phyloP scores from a whole-genome alignment of 805 yeast species.

The Monosporozyma aerobia region DNA sequence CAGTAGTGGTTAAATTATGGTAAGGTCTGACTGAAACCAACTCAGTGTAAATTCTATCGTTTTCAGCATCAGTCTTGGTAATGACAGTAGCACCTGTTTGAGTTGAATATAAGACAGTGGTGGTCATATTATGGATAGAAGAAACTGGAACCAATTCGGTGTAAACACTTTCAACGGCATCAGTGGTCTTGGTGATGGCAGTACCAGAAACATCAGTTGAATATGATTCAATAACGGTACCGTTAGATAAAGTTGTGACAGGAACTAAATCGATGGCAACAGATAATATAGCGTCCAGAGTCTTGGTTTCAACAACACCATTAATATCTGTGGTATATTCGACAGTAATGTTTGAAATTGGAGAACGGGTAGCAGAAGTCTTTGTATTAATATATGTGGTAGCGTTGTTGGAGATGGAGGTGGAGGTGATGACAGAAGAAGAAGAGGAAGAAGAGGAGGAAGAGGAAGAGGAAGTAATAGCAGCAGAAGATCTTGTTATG shows the following conservation, averaged over 20 bases:
- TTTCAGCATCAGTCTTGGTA: background rate
- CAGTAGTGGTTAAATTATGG: background rate
- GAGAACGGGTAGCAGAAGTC: conserved; percentile 2
- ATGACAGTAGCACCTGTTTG: background rate
- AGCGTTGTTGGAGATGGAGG: background rate
- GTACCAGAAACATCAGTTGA: background rate
- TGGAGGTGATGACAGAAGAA: background rate
- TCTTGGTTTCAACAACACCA: conserved; percentile 11
- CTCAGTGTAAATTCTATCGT: background rate
- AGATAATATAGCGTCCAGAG: conserved; percentile 13
- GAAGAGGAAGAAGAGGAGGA: background rate
- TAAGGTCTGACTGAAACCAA: background rate
- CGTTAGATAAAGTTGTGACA: conserved; percentile 2
- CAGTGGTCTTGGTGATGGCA: background rate
- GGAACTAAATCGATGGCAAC: conserved; percentile 23
- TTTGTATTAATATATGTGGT: background rate
- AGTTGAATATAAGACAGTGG: background rate
- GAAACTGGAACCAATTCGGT: conserved; percentile 3
- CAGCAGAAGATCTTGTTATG: background rate
- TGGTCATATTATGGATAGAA: conserved; percentile 1
- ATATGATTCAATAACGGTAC: background rate
- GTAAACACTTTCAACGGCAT: background rate
- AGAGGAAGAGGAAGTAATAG: background rate
- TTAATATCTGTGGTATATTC: background rate
- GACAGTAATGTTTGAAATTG: background rate